Conservation (phyloP, 805 yeast species). For the Tetrapisispora arboricola region DNA sequence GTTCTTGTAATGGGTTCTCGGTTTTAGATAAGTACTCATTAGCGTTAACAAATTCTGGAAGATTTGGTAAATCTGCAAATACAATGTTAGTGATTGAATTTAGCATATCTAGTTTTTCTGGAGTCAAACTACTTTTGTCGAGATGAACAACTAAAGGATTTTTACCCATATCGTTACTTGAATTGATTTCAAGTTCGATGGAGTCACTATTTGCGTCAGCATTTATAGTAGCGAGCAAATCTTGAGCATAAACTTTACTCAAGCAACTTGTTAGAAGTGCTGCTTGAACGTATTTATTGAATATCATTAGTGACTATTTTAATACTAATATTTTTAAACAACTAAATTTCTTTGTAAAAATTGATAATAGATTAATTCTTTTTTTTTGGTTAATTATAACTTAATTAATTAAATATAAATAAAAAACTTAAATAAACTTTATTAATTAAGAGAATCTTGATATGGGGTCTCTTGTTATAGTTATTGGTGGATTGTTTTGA, state of each 20-base stretch:
- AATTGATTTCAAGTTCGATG: conserved; percentile 1
- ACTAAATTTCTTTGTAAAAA: too few species aligned
- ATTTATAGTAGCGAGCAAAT: conserved; percentile 5
- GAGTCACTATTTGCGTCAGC: conserved; percentile 9
- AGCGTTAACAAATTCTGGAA: conserved; percentile 21
- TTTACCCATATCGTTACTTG: conserved; percentile 12
- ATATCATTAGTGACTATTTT: not conserved
- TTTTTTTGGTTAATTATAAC: not conserved
- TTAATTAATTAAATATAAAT: not conserved
- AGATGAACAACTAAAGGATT: conserved; percentile 11
- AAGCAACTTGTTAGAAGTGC: not conserved
- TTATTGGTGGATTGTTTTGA: not conserved
- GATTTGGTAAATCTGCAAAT: conserved; percentile 19
- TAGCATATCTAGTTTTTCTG: conserved; percentile 15
- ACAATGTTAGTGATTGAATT: conserved; percentile 18
- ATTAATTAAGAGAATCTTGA: conserved; percentile 1
- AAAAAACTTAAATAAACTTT: not conserved
- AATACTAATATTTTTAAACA: too few species aligned
- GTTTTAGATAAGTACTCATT: conserved; percentile 12
- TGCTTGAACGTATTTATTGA: conserved; percentile 1
- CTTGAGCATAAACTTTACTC: not conserved
- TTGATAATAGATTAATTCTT: too few species aligned
- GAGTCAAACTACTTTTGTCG: conserved; percentile 13
- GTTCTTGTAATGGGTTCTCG: not conserved
- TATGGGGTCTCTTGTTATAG: conserved; percentile 1